Percentiles rank a stretch among this genome's conserved stretches.
Conservation (phyloP, 2,329 filamentous ascomycete species). For the Sarocladium strictum region DNA sequence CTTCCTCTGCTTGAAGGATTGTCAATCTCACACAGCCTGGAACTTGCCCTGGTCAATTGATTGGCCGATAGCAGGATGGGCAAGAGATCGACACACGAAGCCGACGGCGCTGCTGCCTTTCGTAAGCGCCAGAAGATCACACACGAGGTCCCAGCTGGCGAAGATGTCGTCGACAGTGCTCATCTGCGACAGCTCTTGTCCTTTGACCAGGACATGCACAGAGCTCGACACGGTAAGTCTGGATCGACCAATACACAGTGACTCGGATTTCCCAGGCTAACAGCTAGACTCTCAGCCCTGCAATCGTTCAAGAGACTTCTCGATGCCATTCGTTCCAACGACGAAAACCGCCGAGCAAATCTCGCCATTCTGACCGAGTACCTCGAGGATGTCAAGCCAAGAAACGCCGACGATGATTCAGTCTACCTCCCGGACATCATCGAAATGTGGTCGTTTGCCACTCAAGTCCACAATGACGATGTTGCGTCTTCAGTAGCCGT, state of each 20-base stretch:
- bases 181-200: slow-evolving; percentile 64
- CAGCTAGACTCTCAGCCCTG: slow-evolving; percentile 41
- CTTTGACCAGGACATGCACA: slow-evolving; percentile 64
- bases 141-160: slow-evolving; percentile 51
- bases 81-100: slow-evolving; percentile 35
- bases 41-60: slow-evolving; percentile 1
- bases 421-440: slow-evolving; percentile 73
- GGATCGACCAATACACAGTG: background rate
- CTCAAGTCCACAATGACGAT: slow-evolving; percentile 71
- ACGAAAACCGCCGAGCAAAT: slow-evolving; percentile 34
- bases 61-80: slow-evolving; percentile 27
- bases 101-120: slow-evolving; percentile 33
- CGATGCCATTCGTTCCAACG: slow-evolving; percentile 53
- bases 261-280: no score
- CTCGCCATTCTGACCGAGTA: slow-evolving; percentile 62
- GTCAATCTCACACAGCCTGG: background rate
- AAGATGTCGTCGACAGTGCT: slow-evolving; percentile 55
- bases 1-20: background rate
- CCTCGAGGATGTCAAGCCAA: slow-evolving; percentile 50
- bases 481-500: slow-evolving; percentile 76
- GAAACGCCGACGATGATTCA: slow-evolving; percentile 36
- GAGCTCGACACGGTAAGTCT: slow-evolving; percentile 56
- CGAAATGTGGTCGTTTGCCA: slow-evolving; percentile 82
- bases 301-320: slow-evolving; percentile 67
- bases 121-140: slow-evolving; percentile 49